Base-by-base conservation (phyloP, 2,329 filamentous ascomycete genomes). In the Sarocladium oryzae region DNA sequence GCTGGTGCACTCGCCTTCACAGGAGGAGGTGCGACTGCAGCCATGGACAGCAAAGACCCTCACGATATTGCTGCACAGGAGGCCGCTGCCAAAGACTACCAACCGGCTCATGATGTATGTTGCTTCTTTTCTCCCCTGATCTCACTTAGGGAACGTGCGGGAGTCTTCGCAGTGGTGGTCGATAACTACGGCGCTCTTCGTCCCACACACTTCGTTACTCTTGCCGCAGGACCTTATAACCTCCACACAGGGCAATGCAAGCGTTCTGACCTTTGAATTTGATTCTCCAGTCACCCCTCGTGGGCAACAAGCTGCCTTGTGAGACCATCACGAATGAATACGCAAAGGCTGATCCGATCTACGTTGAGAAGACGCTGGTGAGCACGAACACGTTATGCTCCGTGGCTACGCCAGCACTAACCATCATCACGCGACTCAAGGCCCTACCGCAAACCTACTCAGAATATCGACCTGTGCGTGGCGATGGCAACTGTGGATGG, bases 401-500 rank as follows among this genome's bases (percentile, higher is more conserved):
- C 13, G 13, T 30, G 28, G 28, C 28, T 30, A 7, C 28, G 7
- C n/a, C n/a, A n/a, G n/a, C 28, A 13, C 28, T 30, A 36, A 13
- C 33, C 5, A 36, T 36, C 15, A 16, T 16, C 8, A 7, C 7
- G 4, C 10, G 50, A 54, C 50, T 32, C 20, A 59, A 95, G 90
- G 79, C 84, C 18, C 78, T 99, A 51, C 86, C 90, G 6, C 78
- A 85, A 60, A 89, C 86, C 52, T 96, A 95, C 67, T 88, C 89
- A 18, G 85, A 90, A 65, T 96, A 92, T 64, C 88, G 93, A 51
- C 85, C 85, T 10, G 83, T 96, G 66, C 85, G 87, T 68, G 92
- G 93, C 50, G 92, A 97, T 70, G 93, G 93, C 53, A 95, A 95
- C 66, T 97, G 93, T 70, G 93, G 92, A 62, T 97, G 93, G 92